Evolutionary conservation across 2,329 filamentous ascomycete genomes (phyloP), one percentile per base, ranked within the genome.

Genomic region (Ambrosiella beaveri): DNA sequence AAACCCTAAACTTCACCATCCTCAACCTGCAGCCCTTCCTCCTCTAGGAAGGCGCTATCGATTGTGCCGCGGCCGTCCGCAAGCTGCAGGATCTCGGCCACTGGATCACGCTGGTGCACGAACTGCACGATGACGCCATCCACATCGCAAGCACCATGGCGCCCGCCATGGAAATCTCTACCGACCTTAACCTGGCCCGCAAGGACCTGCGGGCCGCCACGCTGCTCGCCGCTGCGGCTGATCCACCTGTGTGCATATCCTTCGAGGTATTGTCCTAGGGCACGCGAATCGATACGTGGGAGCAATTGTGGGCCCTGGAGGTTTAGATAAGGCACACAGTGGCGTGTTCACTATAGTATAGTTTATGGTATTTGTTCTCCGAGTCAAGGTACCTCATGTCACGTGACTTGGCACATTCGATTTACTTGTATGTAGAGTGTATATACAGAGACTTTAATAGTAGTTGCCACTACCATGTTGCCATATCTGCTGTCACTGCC

Each of bases 231-330:
- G 72, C 78, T 0, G 66, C 69, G 7, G 73, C 81, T 54, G 66
- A 68, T 1, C 80, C 81, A 0, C 71, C 72, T 0, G 75, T 90
- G 27, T 74, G 79, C 7, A 86, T 88, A 64, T 82, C 82, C 0
- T 90, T 87, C 67, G 87, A 93, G 68, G 79, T 78, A 7, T 72
- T 91, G 2, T 81, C 77, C 63, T 91, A 82, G 79, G 85, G 84
- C 8, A 88, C 84, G 0, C 75, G 80, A 56, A 72, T 82, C 59
- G 75, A 87, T 65, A 81, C 74, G 0, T 91, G 86, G 86, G 85
- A 89, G 66, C 70, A 72, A 9, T 80, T 77, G 62, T 91, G 84
- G 82, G 78, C 82, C 6, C 71, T 88, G 17, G 45, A 40, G n/a
- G 56, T 57, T 8, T 44, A 49, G 45, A 9, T n/a, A 19, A 49